Percentiles rank a stretch among this genome's conserved stretches.
Evolutionary conservation across 2,329 filamentous ascomycete species (phyloP).

Genomic region (Byssochlamys sp.): DNA sequence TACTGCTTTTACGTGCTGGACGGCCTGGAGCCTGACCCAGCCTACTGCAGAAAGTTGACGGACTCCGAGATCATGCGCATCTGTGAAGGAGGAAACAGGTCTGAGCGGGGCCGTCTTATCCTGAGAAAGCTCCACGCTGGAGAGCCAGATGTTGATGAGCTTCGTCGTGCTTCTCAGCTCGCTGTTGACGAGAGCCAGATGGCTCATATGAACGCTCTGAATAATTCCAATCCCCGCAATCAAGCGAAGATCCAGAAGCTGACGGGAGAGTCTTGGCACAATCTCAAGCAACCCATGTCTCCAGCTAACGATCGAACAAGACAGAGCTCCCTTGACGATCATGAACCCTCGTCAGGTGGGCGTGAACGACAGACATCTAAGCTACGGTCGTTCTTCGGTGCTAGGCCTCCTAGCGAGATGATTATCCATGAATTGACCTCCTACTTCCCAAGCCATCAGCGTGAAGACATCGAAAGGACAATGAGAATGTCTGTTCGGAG

Average conservation of each 20-base stretch:
- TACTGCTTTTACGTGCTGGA: conserved; percentile 94
- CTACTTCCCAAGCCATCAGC: conserved; percentile 91
- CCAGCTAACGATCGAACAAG: conserved; percentile 41
- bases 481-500: conserved; percentile 84
- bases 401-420: conserved; percentile 87
- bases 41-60: conserved; percentile 68
- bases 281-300: conserved; percentile 77
- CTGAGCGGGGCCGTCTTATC: conserved; percentile 83
- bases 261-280: conserved; percentile 76
- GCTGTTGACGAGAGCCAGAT: conserved; percentile 78
- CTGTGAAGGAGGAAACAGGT: conserved; percentile 73
- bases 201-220: conserved; percentile 54
- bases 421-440: conserved; percentile 93
- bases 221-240: conserved; percentile 60
- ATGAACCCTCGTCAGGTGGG: conserved; percentile 17
- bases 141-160: conserved; percentile 76
- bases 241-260: conserved; percentile 82
- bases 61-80: conserved; percentile 85
- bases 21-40: conserved; percentile 71
- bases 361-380: conserved; percentile 29
- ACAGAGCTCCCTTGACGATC: conserved; percentile 19
- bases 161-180: conserved; percentile 78
- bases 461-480: conserved; percentile 90
- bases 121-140: conserved; percentile 85
- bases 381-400: conserved; percentile 65